A percentile compares a stretch with the other conserved stretches of the same genome.
Conservation (phyloP, 805 yeast genomes). For the Saturnispora zaruensis region DNA sequence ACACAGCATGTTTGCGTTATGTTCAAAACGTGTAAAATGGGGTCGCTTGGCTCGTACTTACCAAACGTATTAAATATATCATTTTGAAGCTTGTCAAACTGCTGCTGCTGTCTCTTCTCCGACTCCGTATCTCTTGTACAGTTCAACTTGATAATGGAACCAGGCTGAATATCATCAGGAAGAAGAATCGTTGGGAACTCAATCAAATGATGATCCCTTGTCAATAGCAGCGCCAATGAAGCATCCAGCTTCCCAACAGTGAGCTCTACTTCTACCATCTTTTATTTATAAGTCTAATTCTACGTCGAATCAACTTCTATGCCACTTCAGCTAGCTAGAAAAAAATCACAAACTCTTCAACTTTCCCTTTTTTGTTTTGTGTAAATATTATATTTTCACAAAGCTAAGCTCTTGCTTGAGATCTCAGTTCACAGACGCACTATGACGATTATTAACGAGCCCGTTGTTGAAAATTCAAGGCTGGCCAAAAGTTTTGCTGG, state of each 20-base stretch:
- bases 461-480: not conserved
- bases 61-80: conserved; percentile 70
- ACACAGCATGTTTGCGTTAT: conserved; percentile 93
- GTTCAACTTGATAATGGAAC: conserved; percentile 77
- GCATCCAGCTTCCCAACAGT: conserved; percentile 97
- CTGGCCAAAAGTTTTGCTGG: not conserved
- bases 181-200: conserved; percentile 93
- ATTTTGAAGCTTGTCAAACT: conserved; percentile 61
- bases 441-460: not conserved
- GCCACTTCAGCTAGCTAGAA: not conserved
- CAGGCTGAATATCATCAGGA: conserved; percentile 87
- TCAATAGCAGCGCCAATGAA: conserved; percentile 80
- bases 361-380: not conserved
- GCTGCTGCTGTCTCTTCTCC: conserved; percentile 49
- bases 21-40: conserved; percentile 61
- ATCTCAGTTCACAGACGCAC: not conserved
- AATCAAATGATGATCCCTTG: conserved; percentile 83
- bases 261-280: conserved; percentile 69
- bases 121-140: conserved; percentile 70
- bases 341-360: not conserved
- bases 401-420: too few species aligned
- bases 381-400: not conserved
- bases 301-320: not conserved
- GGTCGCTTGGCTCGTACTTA: conserved; percentile 57
- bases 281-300: not conserved